These are phyloP conservation scores for Daldinia sp. DNA, from an alignment of 2,329 filamentous ascomycete genomes.

Conservation along the genomic window DNA sequence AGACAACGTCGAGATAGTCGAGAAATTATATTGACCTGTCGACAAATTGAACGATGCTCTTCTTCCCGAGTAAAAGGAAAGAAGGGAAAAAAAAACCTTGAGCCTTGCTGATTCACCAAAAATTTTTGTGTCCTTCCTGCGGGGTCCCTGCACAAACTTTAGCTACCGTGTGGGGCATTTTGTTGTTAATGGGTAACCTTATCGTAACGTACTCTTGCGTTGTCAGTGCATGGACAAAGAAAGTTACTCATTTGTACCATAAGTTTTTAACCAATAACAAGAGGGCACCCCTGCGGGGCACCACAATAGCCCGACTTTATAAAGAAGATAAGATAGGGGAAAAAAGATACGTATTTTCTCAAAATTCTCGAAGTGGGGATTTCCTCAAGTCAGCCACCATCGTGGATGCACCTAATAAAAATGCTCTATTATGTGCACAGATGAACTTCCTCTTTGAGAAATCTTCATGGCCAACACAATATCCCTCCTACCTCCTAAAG, in stretches of 20 bases:
- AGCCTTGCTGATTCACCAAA: constrained; percentile 10
- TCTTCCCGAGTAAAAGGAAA: constrained; percentile 62
- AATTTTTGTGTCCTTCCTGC: constrained; percentile 29
- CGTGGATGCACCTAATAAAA: too few species aligned
- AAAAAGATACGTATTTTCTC: too few species aligned
- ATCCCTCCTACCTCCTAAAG: too few species aligned
- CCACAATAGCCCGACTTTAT: too few species aligned
- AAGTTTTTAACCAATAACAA: neutral
- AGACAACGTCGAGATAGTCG: constrained; percentile 48
- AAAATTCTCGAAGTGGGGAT: too few species aligned
- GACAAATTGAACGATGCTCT: constrained; percentile 53
- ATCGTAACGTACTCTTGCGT: neutral
- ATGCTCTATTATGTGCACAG: too few species aligned
- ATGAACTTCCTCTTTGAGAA: too few species aligned
- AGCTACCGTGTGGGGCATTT: constrained; percentile 35
- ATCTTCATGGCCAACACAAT: too few species aligned
- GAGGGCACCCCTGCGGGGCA: too few species aligned
- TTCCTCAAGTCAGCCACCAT: too few species aligned
- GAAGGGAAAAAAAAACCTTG: constrained; percentile 45
- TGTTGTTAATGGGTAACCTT: constrained; percentile 13
- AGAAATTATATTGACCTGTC: constrained; percentile 46
- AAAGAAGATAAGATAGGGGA: too few species aligned
- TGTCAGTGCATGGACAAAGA: neutral
- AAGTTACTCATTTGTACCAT: neutral
- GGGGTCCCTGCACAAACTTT: constrained; percentile 30